Conservation (phyloP, 2,329 filamentous ascomycete species). For the Sporothrix brunneoviolacea region DNA sequence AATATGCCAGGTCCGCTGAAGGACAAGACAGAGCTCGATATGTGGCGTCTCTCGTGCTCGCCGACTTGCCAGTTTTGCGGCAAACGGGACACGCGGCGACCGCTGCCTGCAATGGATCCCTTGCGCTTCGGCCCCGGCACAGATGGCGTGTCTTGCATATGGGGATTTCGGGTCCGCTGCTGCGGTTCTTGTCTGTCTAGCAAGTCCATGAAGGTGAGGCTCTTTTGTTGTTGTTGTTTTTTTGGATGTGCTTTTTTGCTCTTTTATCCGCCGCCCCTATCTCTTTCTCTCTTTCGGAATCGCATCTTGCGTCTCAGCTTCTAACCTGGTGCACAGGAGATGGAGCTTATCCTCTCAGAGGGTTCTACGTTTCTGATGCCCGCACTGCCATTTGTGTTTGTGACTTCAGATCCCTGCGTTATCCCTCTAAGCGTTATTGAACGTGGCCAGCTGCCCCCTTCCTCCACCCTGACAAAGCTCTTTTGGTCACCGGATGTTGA, state of each 20-base stretch:
- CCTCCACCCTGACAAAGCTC: slow-evolving; percentile 54
- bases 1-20: slow-evolving; percentile 63
- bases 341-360: slow-evolving; percentile 57
- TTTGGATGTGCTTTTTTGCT: neutral
- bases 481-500: slow-evolving; percentile 59
- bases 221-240: neutral
- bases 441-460: slow-evolving; percentile 38
- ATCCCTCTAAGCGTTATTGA: slow-evolving; percentile 51
- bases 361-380: slow-evolving; percentile 55
- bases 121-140: slow-evolving; percentile 57
- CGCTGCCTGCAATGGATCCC: slow-evolving; percentile 30
- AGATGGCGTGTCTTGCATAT: slow-evolving; percentile 57
- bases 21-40: slow-evolving; percentile 61
- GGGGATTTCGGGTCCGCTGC: slow-evolving; percentile 61
- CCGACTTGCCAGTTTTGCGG: slow-evolving; percentile 62
- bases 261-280: neutral
- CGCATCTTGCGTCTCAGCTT: neutral
- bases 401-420: slow-evolving; percentile 55
- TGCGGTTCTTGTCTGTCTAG: slow-evolving; percentile 61
- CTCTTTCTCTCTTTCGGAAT: no score
- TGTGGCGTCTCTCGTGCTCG: slow-evolving; percentile 66
- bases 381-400: slow-evolving; percentile 62
- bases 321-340: slow-evolving; percentile 49
- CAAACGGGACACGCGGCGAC: slow-evolving; percentile 27
- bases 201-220: slow-evolving; percentile 59